Evolutionary conservation across 371 early-diverging fungal species (phyloP).

Genomic region (Mucor mucedo): DNA sequence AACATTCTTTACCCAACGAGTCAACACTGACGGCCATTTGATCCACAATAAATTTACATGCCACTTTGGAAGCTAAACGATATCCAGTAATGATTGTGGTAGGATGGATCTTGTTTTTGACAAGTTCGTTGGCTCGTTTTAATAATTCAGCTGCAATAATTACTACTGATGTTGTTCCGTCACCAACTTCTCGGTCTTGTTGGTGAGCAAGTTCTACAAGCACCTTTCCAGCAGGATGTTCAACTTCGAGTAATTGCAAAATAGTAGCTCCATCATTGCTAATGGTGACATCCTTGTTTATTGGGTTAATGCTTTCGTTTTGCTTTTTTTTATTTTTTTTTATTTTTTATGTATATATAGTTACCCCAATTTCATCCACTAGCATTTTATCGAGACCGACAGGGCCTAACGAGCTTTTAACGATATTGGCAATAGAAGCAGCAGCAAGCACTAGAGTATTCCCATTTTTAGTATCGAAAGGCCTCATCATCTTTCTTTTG

Average conservation of each 20-base stretch:
- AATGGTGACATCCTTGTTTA: conserved; percentile 93
- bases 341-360: no score
- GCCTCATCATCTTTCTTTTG: no score
- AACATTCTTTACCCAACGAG: conserved; percentile 88
- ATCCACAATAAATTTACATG: conserved; percentile 97
- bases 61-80: conserved; percentile 98
- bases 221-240: conserved; percentile 98
- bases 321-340: no score
- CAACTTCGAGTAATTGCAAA: conserved; percentile 94
- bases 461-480: no score
- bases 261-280: conserved; percentile 99
- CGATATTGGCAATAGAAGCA: conserved; percentile 95
- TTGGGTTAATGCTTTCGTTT: no score
- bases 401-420: conserved; percentile 99
- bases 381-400: conserved; percentile 99
- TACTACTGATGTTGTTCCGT: conserved; percentile 99
- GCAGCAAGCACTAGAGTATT: conserved; percentile 52
- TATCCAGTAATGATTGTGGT: conserved; percentile 99
- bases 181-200: conserved; percentile 99
- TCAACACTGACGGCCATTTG: conserved; percentile 95
- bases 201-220: conserved; percentile 99
- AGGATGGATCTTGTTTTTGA: conserved; percentile 98
- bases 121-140: conserved; percentile 95
- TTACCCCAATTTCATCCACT: conserved; percentile 98
- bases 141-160: conserved; percentile 98